phyloP scores from a whole-genome alignment of 352 stramenopile genomes.

The Pythium sp. region DNA sequence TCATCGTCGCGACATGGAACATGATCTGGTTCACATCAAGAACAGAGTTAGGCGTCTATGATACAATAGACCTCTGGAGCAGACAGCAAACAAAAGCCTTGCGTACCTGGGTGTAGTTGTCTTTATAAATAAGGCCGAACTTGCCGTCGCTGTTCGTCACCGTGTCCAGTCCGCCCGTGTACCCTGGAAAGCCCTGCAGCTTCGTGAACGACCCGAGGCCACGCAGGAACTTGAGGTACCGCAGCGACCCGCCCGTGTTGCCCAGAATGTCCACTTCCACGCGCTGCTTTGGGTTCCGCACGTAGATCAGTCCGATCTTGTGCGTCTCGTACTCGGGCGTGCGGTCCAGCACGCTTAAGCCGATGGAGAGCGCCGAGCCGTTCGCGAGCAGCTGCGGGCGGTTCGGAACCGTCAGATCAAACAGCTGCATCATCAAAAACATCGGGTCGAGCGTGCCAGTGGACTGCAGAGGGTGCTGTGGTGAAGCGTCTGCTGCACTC shows the following conservation, averaged over 20 bases:
- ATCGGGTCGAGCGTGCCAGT: slow-evolving; percentile 43
- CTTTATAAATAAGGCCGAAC: slow-evolving; percentile 72
- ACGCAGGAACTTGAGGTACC: slow-evolving; percentile 74
- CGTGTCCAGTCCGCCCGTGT: slow-evolving; percentile 76
- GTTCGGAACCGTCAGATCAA: slow-evolving; percentile 54
- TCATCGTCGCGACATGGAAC: slow-evolving; percentile 88
- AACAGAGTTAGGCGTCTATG: background rate
- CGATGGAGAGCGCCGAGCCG: slow-evolving; percentile 49
- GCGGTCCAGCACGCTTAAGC: slow-evolving; percentile 74
- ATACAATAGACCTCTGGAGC: background rate
- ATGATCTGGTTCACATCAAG: slow-evolving; percentile 50
- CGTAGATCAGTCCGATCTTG: slow-evolving; percentile 84
- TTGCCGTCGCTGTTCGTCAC: slow-evolving; percentile 66
- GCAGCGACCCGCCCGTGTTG: slow-evolving; percentile 66
- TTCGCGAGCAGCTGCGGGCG: slow-evolving; percentile 62
- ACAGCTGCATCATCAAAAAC: slow-evolving; percentile 84
- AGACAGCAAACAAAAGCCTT: background rate
- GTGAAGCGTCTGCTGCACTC: background rate
- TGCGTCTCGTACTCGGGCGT: slow-evolving; percentile 83
- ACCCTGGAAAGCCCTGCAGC: slow-evolving; percentile 62
- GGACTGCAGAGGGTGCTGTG: background rate
- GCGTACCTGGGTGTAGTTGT: slow-evolving; percentile 59
- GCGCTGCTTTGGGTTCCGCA: slow-evolving; percentile 52
- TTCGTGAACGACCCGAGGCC: slow-evolving; percentile 64
- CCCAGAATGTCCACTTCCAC: slow-evolving; percentile 68